Evolutionary conservation across 2,329 filamentous ascomycete genomes (phyloP).

Genomic region (Trichoderma koningiopsis): DNA sequence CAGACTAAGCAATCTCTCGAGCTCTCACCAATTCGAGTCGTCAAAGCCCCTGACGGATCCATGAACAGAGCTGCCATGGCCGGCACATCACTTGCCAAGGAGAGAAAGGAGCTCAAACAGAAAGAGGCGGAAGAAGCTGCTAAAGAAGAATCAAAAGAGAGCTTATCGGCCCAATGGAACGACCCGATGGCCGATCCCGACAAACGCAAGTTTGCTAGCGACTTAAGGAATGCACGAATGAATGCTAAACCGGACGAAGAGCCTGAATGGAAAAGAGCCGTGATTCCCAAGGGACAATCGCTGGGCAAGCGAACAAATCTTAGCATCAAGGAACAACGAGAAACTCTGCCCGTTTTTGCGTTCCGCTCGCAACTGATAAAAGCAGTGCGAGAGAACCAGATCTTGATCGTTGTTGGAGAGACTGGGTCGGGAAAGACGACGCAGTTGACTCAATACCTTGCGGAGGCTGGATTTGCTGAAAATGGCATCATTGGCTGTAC

Average conservation of each 20-base stretch:
- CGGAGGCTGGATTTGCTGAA: constrained; percentile 87
- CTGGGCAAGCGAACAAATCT: constrained; percentile 85
- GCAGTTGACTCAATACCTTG: constrained; percentile 91
- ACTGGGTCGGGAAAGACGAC: constrained; percentile 98
- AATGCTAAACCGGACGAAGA: constrained; percentile 66
- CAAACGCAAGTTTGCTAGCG: constrained; percentile 84
- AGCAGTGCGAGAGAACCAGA: constrained; percentile 83
- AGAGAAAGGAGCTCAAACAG: constrained; percentile 84
- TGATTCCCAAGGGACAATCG: constrained; percentile 76
- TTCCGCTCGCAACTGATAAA: constrained; percentile 87
- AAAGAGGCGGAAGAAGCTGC: constrained; percentile 78
- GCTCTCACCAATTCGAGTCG: constrained; percentile 90
- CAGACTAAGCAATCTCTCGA: constrained; percentile 97
- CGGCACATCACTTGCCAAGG: constrained; percentile 83
- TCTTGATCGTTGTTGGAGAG: constrained; percentile 94
- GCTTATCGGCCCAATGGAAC: constrained; percentile 89
- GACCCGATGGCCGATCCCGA: constrained; percentile 92
- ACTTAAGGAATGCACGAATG: constrained; percentile 70
- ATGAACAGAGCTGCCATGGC: constrained; percentile 96
- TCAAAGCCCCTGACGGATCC: constrained; percentile 97
- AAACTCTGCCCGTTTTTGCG: constrained; percentile 83
- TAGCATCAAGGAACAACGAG: constrained; percentile 93
- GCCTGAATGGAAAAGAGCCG: constrained; percentile 90
- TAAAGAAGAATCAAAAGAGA: constrained; percentile 76
- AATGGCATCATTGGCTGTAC: constrained; percentile 92